A percentile compares a stretch with the other conserved stretches of the same genome.
These are phyloP conservation scores for Podila epigama DNA, from an alignment of 192 early-diverging fungal species.

Conservation along the genomic window DNA sequence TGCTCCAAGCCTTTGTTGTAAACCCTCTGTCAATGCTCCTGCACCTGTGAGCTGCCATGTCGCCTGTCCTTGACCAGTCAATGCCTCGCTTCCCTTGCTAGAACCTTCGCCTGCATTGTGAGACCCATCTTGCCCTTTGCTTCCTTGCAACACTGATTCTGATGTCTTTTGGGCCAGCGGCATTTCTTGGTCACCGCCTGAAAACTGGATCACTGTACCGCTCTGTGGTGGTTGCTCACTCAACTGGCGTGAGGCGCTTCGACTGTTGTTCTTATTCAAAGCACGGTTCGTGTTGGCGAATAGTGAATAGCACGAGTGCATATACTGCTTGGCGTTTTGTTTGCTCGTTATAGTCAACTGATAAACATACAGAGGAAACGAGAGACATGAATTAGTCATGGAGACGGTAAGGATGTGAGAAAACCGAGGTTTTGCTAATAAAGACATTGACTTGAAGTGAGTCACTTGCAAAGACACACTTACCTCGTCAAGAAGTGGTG, in stretches of 20 bases:
- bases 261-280: slow-evolving; percentile 4
- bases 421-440: neutral
- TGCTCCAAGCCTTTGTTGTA: neutral
- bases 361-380: neutral
- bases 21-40: neutral
- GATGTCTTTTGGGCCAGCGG: neutral
- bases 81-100: too few species aligned
- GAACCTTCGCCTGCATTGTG: neutral
- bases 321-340: slow-evolving; percentile 19
- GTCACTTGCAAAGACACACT: neutral
- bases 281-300: slow-evolving; percentile 29
- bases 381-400: neutral
- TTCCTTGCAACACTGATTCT: too few species aligned
- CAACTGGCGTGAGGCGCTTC: neutral
- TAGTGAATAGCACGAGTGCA: slow-evolving; percentile 19
- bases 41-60: neutral
- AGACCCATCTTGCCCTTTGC: too few species aligned
- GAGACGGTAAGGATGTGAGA: neutral
- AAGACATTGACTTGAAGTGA: too few species aligned
- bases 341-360: slow-evolving; percentile 20
- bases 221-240: neutral
- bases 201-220: neutral
- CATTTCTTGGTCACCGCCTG: neutral
- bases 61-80: neutral
- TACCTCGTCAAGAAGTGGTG: slow-evolving; percentile 41